Conservation (phyloP, 2,329 filamentous ascomycete species). For the Emmonsia crescens region DNA sequence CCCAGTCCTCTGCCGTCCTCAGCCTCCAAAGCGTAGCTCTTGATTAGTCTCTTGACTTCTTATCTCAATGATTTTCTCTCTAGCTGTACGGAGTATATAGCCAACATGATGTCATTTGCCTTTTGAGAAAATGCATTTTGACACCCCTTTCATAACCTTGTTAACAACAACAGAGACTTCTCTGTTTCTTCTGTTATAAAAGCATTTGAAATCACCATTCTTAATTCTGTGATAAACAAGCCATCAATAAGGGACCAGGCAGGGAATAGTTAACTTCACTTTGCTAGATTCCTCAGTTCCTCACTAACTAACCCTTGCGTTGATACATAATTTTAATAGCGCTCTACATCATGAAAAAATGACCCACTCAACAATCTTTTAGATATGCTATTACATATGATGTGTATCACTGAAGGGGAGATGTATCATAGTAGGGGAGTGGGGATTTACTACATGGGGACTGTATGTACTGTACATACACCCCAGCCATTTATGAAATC, state of each 20-base stretch:
- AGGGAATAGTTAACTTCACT: not conserved
- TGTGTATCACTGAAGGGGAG: not conserved
- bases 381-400: not conserved
- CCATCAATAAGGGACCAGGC: not conserved
- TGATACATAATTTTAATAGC: not conserved
- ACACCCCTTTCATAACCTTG: not conserved
- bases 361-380: not conserved
- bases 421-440: not conserved
- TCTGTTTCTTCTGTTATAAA: not conserved
- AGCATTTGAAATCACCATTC: not conserved
- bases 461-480: no score
- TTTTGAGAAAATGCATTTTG: not conserved
- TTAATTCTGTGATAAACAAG: not conserved
- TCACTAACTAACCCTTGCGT: not conserved
- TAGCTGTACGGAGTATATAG: not conserved
- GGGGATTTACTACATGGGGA: not conserved
- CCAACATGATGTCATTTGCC: not conserved
- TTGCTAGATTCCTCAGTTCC: not conserved
- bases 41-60: not conserved
- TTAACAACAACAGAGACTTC: not conserved
- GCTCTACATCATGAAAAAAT: not conserved
- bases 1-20: not conserved
- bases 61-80: not conserved
- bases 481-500: not conserved
- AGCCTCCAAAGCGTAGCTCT: not conserved